Percentiles rank a stretch among this genome's conserved stretches.
phyloP scores from a whole-genome alignment of 1,284 basidiomycete genomes.

The Moniliophthora roreri region DNA sequence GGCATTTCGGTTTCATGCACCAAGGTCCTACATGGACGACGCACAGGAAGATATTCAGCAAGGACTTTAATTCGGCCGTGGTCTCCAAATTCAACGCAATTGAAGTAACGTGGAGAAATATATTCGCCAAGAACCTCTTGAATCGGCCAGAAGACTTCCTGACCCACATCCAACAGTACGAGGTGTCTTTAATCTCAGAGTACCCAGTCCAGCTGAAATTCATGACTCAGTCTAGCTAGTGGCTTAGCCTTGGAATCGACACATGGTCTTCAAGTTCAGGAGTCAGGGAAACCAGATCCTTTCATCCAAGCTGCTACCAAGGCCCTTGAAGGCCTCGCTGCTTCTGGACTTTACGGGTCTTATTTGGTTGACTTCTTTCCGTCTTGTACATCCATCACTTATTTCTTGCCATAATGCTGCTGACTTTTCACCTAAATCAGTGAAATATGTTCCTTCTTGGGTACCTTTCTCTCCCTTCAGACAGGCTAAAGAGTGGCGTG shows the following conservation, averaged over 20 bases:
- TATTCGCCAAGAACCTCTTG: conserved; percentile 31
- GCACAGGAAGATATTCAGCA: conserved; percentile 35
- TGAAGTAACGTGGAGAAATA: conserved; percentile 30
- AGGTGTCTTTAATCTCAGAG: not conserved
- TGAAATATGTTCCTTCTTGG: conserved; percentile 11
- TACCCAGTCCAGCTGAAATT: not conserved
- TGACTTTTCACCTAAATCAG: not conserved
- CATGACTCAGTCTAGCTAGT: conserved; percentile 15
- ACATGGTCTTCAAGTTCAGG: conserved; percentile 22
- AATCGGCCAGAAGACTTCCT: conserved; percentile 29
- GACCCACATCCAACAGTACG: conserved; percentile 36
- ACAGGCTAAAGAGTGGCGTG: conserved; percentile 13
- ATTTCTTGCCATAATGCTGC: not conserved
- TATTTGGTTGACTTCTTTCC: conserved; percentile 20
- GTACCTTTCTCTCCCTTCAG: conserved; percentile 7
- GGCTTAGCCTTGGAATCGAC: conserved; percentile 18
- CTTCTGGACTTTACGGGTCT: conserved; percentile 21
- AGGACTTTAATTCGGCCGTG: conserved; percentile 26
- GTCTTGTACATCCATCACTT: conserved; percentile 6
- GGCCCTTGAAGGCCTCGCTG: conserved; percentile 20
- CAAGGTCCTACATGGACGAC: conserved; percentile 37
- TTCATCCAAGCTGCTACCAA: conserved; percentile 22
- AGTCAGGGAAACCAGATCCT: conserved; percentile 24
- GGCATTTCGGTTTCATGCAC: conserved; percentile 39
- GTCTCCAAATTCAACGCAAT: conserved; percentile 28